Base-by-base conservation (phyloP, 495 filamentous ascomycete species). In the Talaromyces borbonicus region DNA sequence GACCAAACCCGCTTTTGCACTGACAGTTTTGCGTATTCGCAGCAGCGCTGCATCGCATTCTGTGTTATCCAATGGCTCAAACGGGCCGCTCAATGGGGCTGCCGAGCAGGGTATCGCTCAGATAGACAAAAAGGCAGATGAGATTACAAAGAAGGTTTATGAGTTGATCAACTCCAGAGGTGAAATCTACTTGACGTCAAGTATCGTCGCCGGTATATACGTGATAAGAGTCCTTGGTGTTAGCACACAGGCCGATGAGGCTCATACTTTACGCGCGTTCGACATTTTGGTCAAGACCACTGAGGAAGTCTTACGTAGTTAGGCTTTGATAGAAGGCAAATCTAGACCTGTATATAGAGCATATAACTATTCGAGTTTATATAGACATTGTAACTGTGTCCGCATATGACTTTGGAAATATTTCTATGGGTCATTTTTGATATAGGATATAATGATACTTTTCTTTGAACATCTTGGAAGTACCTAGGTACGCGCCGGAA, bases 181-280 rank as follows among this genome's bases (percentile, higher is more conserved):
- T 0, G 78, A 87, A 63, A 82, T 95, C 32, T 96, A 87, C 64
- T 68, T 96, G 16, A 95, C 92, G 1, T 81, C 81, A 47, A 84
- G 78, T 1, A 73, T 87, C 12, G 69, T 94, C 19, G 78, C 77
- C n/a, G 86, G 82, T 3, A 62, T 80, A 2, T 88, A 88, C 66
- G 79, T 80, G 2, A 94, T 98, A 47, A 73, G 92, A 0, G 77
- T 97, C 20, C 79, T 94, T 8, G 84, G 82, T 44, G 79, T 79
- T 15, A 86, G 81, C 43, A 69, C 71, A 33, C 68, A 71, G 14
- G 77, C 84, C 0, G 77, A 89, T 64, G 81, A 84, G 63, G 76
- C 79, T 53, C 81, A 84, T 61, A 61, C 95, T 7, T 64, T 71
- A 43, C 72, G 73, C 50, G 84, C 87, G 3, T 95, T 95, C 67